Evolutionary conservation across 2,329 filamentous ascomycete genomes (phyloP), one percentile per base, ranked within the genome.

Genomic region (Drechslerella dactyloides): DNA sequence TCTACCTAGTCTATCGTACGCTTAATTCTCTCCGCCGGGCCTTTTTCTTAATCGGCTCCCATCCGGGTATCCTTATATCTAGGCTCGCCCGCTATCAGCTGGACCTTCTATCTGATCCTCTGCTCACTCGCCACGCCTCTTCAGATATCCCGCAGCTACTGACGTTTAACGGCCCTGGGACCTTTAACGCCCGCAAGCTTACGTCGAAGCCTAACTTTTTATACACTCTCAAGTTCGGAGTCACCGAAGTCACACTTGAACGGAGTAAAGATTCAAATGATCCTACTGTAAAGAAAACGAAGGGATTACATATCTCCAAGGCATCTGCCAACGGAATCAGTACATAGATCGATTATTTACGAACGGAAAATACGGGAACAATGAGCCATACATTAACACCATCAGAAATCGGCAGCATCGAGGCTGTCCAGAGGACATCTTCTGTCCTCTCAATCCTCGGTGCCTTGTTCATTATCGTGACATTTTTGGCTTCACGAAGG

Each of bases 391-490:
- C 27, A 23, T 60, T 70, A 55, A 64, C 59, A 35, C 15, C 24
- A n/a, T 42, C 46, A 8, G 33, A 70, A 35, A 46, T 64, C 23
- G 27, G 21, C 21, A 54, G 40, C 44, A 73, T 73, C 19, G 62
- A 73, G 35, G 57, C 51, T 15, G 52, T 66, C 21, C 61, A 73
- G 61, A 59, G 90, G 54, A 81, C 84, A 15, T 86, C 87, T 77
- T 93, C 90, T 0, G 83, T 87, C 6, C 79, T 93, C 48, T 93
- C 90, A 0, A 79, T 94, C 0, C 57, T 89, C 1, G 90, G 89
- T 64, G 90, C 87, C 48, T 75, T 87, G 33, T 86, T 93, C 78
- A 89, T 92, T 76, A 86, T 93, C 60, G 75, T 82, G 62, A 92
- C 89, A 1, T 94, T 93, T 77, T 80, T 85, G 30, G 79, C 80